These are phyloP conservation scores for Lactarius trivialis DNA, from an alignment of 768 basidiomycete genomes.

Conservation along the genomic window DNA sequence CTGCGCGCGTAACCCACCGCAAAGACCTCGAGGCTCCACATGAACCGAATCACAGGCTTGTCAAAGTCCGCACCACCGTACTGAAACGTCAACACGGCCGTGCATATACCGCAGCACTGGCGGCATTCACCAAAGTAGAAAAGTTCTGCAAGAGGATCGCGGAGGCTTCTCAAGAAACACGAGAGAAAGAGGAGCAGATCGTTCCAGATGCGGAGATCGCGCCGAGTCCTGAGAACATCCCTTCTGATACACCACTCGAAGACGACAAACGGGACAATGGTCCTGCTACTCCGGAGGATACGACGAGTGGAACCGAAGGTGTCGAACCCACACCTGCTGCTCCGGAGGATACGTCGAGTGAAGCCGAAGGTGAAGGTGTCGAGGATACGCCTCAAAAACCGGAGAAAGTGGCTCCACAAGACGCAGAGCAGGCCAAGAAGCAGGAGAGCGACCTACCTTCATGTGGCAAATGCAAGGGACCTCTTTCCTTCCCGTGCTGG, in stretches of 20 bases:
- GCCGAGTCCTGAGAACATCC: neutral
- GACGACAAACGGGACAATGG: neutral
- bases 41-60: slow-evolving; percentile 28
- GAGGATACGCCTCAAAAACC: neutral
- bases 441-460: slow-evolving; percentile 22
- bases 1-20: slow-evolving; percentile 14
- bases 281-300: neutral
- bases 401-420: neutral
- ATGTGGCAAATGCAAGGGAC: slow-evolving; percentile 25
- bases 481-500: slow-evolving; percentile 4
- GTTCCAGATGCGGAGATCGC: neutral
- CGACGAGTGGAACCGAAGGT: neutral
- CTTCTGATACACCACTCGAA: neutral
- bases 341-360: neutral
- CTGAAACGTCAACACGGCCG: neutral
- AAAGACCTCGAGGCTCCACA: slow-evolving; percentile 25
- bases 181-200: neutral
- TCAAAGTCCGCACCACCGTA: slow-evolving; percentile 26
- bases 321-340: neutral
- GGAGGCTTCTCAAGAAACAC: neutral
- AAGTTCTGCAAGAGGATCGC: neutral
- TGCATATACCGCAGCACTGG: neutral
- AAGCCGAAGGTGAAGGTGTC: neutral
- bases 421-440: slow-evolving; percentile 3
- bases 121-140: slow-evolving; percentile 5